Evolutionary conservation across 1,284 basidiomycete species (phyloP).

Genomic region (Malassezia caprae): DNA sequence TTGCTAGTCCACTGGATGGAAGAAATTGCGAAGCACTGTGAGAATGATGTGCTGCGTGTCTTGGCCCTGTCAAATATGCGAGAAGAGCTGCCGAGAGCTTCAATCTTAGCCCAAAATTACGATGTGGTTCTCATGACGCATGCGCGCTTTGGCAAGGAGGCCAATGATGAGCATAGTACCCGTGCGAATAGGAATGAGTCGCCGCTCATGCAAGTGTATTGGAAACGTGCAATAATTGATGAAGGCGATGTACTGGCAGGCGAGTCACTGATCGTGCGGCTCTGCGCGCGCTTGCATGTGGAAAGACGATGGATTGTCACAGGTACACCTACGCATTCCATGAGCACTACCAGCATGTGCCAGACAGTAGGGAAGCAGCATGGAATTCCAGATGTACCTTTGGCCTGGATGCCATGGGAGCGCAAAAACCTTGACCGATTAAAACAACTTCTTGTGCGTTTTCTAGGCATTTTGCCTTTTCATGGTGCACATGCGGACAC

Average conservation of each 20-base stretch:
- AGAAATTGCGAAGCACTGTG: slow-evolving; percentile 20
- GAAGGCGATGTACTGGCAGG: slow-evolving; percentile 21
- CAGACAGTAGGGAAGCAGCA: background rate
- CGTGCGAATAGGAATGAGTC: slow-evolving; percentile 6
- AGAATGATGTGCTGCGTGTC: slow-evolving; percentile 11
- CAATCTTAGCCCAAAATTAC: slow-evolving; percentile 13
- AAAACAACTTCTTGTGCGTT: slow-evolving; percentile 15
- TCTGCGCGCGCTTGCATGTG: slow-evolving; percentile 16
- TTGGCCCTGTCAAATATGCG: slow-evolving; percentile 5
- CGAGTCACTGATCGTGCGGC: slow-evolving; percentile 16
- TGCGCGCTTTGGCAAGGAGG: slow-evolving; percentile 20
- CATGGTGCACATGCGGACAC: background rate
- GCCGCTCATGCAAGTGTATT: slow-evolving; percentile 18
- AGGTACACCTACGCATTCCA: slow-evolving; percentile 18
- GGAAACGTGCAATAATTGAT: slow-evolving; percentile 21
- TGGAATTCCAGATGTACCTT: background rate
- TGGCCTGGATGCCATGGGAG: slow-evolving; percentile 14
- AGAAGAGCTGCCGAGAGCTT: slow-evolving; percentile 10
- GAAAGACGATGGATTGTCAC: slow-evolving; percentile 25
- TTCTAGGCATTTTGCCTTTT: slow-evolving; percentile 15
- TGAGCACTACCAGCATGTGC: slow-evolving; percentile 7
- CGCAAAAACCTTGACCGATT: slow-evolving; percentile 20
- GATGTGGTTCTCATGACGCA: slow-evolving; percentile 21
- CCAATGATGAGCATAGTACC: slow-evolving; percentile 14
- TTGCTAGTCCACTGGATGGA: slow-evolving; percentile 19